Evolutionary conservation across 306 rosid genomes (phyloP).

Genomic region (Castanopsis chinensis): DNA sequence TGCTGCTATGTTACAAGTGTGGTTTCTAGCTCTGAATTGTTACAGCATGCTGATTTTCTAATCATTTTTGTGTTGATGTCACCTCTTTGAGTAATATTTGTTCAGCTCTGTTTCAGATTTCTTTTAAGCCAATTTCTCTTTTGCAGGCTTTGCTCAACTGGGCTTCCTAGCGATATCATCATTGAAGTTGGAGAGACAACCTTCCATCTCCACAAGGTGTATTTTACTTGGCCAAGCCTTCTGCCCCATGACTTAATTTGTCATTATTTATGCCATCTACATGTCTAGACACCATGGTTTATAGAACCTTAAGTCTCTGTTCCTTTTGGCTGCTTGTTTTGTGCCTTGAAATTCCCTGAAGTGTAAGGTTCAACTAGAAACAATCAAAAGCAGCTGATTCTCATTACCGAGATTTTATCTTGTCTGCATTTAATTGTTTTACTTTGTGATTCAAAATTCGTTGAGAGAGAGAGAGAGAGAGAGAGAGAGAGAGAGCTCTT

Average conservation of each 20-base stretch:
- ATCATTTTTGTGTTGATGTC: neutral
- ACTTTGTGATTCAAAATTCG: neutral
- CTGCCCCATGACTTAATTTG: neutral
- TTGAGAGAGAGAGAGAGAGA: neutral
- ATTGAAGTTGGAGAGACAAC: conserved; percentile 72
- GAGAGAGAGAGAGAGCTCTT: neutral
- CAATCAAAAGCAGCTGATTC: neutral
- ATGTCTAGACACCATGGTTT: conserved; percentile 8
- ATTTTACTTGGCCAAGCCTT: conserved; percentile 15
- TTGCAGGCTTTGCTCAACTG: conserved; percentile 80
- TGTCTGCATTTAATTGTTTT: neutral
- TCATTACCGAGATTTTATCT: neutral
- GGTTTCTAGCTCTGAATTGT: neutral
- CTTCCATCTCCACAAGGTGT: conserved; percentile 92
- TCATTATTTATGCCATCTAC: neutral
- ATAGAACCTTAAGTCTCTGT: neutral
- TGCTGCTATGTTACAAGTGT: neutral
- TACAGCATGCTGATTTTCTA: neutral
- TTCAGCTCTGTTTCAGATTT: neutral
- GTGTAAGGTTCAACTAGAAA: neutral
- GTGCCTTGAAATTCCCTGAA: neutral
- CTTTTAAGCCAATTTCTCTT: conserved; percentile 16
- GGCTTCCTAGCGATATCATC: conserved; percentile 75
- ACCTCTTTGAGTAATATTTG: neutral
- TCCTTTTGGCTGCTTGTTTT: neutral